Base-by-base conservation (phyloP, 306 rosid genomes). In the Mimosa pudica region DNA sequence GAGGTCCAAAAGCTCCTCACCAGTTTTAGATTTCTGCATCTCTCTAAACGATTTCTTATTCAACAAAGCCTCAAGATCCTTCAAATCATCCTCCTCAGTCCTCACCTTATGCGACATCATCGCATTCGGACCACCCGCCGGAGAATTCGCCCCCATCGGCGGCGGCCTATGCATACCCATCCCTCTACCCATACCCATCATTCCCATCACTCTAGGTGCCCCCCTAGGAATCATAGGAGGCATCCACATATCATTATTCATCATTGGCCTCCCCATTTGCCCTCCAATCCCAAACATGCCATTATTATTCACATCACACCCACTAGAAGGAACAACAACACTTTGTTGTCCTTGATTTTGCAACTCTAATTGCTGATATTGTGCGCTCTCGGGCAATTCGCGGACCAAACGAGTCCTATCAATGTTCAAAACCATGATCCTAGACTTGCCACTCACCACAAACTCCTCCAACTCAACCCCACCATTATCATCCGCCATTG, bases 1-100 rank as follows among this genome's bases (percentile, higher is more conserved):
- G 73, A 96, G 92, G 90, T 96, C 93, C 92, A 91, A 82, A 74
- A 96, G 93, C 94, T 93, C 99, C 90, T 96, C 96, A 2, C 98
- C 96, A 10, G 96, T 90, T 85, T 90, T 96, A 55, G 96, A 91
- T 86, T 93, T 88, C 81, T 96, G 96, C 90, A 84, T 8, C 87
- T 96, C 98, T 86, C 75, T 83, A 70, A 82, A 93, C 10, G 97
- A 89, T 85, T 96, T 96, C 94, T 96, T 93, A 79, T 81, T 96
- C 88, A 93, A 63, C 89, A 96, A 80, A 10, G 94, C 99, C 86
- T 91, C 97, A 38, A 93, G 88, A 79, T 93, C 97, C 88, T 93
- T 95, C 91, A 90, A 49, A 36, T 93, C 99, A 62, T 96, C 99
- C 75, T 96, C 99, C 42, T 90, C 86, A 44, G 91, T 85, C 81